A percentile compares a stretch with the other conserved stretches of the same genome.
phyloP scores from a whole-genome alignment of 257 asterid species.

The Echium plantagineum region DNA sequence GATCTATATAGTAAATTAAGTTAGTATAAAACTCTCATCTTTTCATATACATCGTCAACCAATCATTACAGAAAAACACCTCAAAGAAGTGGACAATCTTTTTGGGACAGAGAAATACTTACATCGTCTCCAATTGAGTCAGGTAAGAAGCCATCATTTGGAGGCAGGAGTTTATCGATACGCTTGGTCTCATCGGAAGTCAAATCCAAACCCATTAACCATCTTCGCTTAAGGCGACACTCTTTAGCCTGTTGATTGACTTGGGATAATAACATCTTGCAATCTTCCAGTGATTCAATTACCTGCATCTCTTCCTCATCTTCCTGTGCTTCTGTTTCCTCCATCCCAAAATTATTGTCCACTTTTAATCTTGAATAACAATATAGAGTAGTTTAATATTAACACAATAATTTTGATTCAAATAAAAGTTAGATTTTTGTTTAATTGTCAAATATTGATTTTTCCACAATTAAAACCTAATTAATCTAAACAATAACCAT shows the following conservation, averaged over 20 bases:
- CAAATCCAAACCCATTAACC: conserved; percentile 63
- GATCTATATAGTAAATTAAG: not conserved
- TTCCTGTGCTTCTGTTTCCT: not conserved
- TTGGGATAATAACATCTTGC: not conserved
- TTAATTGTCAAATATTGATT: no score
- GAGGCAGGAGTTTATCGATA: conserved; percentile 31
- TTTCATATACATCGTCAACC: no score
- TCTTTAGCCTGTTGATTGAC: not conserved
- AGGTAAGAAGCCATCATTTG: conserved; percentile 39
- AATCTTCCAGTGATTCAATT: not conserved
- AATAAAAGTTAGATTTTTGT: no score
- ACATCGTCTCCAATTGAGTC: conserved; percentile 72
- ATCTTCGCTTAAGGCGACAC: conserved; percentile 12
- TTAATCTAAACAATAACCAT: no score
- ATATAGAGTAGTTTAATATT: no score
- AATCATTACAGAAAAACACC: no score
- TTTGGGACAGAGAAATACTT: conserved; percentile 16
- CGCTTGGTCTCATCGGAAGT: conserved; percentile 29
- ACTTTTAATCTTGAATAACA: no score
- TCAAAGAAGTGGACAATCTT: not conserved
- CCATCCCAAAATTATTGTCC: no score
- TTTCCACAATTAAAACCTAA: no score
- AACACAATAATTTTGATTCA: no score
- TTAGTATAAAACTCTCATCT: no score
- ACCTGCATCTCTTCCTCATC: not conserved